Percentiles rank a stretch among this genome's conserved stretches.
Conservation (phyloP, 768 basidiomycete genomes). For the Dioszegia aurantiaca region DNA sequence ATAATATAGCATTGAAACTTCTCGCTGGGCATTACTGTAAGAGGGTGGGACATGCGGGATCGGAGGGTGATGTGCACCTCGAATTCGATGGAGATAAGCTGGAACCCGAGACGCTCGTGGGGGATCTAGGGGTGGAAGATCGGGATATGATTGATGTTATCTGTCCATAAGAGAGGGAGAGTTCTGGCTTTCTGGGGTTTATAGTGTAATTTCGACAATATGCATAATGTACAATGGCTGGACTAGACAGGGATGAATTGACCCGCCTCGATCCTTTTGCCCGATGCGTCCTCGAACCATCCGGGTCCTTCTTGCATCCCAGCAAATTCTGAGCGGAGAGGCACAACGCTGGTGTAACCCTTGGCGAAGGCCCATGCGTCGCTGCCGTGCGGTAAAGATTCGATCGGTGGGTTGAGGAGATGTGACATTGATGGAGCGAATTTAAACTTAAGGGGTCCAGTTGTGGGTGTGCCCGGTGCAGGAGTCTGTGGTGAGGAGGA, state of each 20-base stretch:
- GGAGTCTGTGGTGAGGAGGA: constrained; percentile 14
- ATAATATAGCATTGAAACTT: not conserved
- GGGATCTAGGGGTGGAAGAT: constrained; percentile 19
- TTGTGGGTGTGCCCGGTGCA: not conserved
- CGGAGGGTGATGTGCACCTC: constrained; percentile 10
- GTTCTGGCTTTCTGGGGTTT: not conserved
- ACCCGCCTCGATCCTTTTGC: constrained; percentile 2
- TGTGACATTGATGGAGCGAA: constrained; percentile 71
- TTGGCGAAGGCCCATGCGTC: constrained; percentile 58
- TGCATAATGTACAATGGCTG: not conserved
- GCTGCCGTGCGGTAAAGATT: constrained; percentile 68
- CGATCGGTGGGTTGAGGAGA: constrained; percentile 63
- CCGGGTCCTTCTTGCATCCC: constrained; percentile 9
- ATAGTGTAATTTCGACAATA: not conserved
- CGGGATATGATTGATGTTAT: constrained; percentile 22
- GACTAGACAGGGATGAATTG: not conserved
- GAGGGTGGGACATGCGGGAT: constrained; percentile 2
- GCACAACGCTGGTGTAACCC: constrained; percentile 25
- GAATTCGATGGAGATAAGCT: constrained; percentile 21
- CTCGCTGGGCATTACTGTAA: constrained; percentile 12
- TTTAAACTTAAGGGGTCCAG: constrained; percentile 61
- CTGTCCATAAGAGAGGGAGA: not conserved
- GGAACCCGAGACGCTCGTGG: constrained; percentile 7
- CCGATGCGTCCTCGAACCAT: constrained; percentile 10
- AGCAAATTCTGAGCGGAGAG: constrained; percentile 12